Evolutionary conservation across 1,284 basidiomycete species (phyloP), one percentile per base, ranked within the genome.

Genomic region (Marasmius sp.): DNA sequence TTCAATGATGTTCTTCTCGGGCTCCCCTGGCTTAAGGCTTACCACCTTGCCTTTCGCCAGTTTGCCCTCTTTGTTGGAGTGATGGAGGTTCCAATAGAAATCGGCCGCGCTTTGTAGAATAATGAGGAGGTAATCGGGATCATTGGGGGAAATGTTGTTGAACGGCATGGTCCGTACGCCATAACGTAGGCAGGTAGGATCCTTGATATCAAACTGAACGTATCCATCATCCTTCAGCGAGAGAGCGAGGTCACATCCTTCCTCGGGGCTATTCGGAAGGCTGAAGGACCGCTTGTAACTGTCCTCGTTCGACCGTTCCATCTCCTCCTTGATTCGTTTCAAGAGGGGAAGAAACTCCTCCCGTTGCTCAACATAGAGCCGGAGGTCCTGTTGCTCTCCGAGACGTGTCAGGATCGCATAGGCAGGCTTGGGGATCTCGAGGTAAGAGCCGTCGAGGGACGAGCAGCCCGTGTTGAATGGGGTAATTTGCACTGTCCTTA

Each of bases 21-120:
- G n/a, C 41, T 12, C 12, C 11, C 41, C 41, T 5, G 27, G 27
- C 5, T 27, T 27, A 5, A 27, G 2, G 27, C 5, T 27, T 27
- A 5, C 5, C 27, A 27, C 27, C 27, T 27, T 27, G 27, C 27
- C 27, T 27, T 27, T 27, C 27, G 27, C 27, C 27, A 27, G 5
- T n/a, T 43, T 43, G 10, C 6, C 6, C 10, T 51, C 16, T 11
- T 36, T 55, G 38, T 53, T 53, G 7, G 50, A 45, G 39, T 47
- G 51, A 10, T 45, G 52, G 8, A 60, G 27, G 52, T 60, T 39
- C 59, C 59, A 60, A 27, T 59, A 59, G 50, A 59, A 59, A 41
- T 59, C 58, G 14, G 50, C 58, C 11, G 58, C 48, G 18, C 51
- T 55, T 20, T 20, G 59, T 16, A 60, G n/a, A 27, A 60, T 45